Percentiles rank a stretch among this genome's conserved stretches.
phyloP scores from a whole-genome alignment of 2,329 filamentous ascomycete genomes.

The Fusarium subtropicale region DNA sequence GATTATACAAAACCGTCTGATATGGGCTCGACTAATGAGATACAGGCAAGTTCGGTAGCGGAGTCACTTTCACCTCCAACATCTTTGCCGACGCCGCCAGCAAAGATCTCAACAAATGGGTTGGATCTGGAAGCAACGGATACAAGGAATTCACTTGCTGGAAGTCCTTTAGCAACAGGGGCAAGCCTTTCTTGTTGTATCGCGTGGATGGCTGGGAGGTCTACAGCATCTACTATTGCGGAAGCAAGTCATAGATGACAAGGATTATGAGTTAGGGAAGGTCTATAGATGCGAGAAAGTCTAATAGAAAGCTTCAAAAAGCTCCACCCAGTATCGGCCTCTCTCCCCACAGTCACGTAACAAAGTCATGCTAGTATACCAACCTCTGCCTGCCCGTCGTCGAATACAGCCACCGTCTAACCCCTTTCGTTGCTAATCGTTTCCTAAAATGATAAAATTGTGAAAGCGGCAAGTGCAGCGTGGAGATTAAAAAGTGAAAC shows the following conservation, averaged over 20 bases:
- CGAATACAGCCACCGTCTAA: neutral
- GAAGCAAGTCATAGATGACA: neutral
- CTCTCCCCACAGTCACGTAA: neutral
- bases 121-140: constrained; percentile 2
- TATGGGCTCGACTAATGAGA: neutral
- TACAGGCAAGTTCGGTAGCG: neutral
- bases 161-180: neutral
- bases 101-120: neutral
- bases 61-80: constrained; percentile 5
- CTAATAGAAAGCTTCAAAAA: too few relatives aligned
- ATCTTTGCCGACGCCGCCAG: neutral
- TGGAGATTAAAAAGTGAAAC: neutral
- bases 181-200: neutral
- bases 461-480: neutral
- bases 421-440: neutral
- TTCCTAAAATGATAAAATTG: neutral
- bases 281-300: too few relatives aligned
- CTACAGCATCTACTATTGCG: neutral
- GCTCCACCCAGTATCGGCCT: too few relatives aligned
- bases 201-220: constrained; percentile 10
- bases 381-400: neutral
- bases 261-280: too few relatives aligned
- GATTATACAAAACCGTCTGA: accelerated
- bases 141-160: constrained; percentile 7
- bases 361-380: neutral